Conservation (phyloP, 1,284 basidiomycete species). For the Heterobasidion irregulare region DNA sequence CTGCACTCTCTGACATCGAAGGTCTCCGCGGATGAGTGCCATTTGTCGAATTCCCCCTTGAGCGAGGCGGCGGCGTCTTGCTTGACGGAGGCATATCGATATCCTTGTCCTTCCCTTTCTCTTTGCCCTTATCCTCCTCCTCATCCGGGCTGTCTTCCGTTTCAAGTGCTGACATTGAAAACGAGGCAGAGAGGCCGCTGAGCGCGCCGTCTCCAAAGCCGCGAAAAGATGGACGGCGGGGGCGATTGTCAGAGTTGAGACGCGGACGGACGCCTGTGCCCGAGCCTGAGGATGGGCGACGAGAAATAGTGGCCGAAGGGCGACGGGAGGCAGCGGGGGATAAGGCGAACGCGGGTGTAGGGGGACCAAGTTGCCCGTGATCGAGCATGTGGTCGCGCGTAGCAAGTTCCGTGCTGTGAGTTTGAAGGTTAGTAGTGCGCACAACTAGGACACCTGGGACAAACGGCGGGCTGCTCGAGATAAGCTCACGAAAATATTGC, state of each 20-base stretch:
- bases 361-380: constrained; percentile 70
- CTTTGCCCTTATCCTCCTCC: no score
- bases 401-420: constrained; percentile 69
- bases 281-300: constrained; percentile 17
- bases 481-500: no score
- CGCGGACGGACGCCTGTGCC: background rate
- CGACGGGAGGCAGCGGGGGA: constrained; percentile 46
- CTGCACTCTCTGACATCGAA: constrained; percentile 12
- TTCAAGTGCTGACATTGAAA: background rate
- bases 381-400: constrained; percentile 88
- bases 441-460: no score
- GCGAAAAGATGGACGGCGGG: no score
- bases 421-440: background rate
- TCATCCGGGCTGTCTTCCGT: background rate
- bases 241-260: background rate
- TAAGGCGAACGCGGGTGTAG: constrained; percentile 41
- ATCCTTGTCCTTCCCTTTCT: no score
- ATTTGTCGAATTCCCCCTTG: constrained; percentile 11
- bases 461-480: no score
- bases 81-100: no score
- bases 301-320: constrained; percentile 20
- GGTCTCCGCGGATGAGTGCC: constrained; percentile 14
- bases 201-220: background rate
- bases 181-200: background rate
- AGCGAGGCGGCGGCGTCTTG: constrained; percentile 12